These are phyloP conservation scores for Tulasnella sp. DNA, from an alignment of 768 basidiomycete genomes.

Conservation along the genomic window DNA sequence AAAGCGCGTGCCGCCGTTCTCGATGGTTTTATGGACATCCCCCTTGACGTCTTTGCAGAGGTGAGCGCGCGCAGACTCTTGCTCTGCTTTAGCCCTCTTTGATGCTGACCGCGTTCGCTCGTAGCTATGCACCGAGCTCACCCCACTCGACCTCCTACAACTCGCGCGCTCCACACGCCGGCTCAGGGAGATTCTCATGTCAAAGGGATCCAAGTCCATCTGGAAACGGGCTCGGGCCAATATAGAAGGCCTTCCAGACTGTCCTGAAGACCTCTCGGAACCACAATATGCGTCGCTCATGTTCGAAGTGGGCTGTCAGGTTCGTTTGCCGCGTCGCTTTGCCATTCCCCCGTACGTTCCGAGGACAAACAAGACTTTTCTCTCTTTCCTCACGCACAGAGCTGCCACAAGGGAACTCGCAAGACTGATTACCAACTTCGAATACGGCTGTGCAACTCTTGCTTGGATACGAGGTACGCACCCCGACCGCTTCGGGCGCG, in stretches of 20 bases:
- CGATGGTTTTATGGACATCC: constrained; percentile 20
- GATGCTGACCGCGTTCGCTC: neutral
- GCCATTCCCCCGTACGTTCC: neutral
- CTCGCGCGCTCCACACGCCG: constrained; percentile 11
- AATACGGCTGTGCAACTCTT: neutral
- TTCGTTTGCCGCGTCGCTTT: neutral
- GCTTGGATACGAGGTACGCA: constrained; percentile 5
- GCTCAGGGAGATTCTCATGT: constrained; percentile 11
- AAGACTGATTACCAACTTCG: neutral
- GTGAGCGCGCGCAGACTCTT: neutral
- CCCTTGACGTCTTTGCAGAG: constrained; percentile 22
- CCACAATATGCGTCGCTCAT: constrained; percentile 17
- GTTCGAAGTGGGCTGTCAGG: constrained; percentile 11
- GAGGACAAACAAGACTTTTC: neutral
- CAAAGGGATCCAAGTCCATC: neutral
- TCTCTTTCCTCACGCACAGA: neutral
- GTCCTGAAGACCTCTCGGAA: constrained; percentile 19
- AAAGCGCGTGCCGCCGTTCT: constrained; percentile 9
- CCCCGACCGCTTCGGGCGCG: neutral
- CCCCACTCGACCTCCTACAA: constrained; percentile 16
- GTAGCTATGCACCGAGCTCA: constrained; percentile 12
- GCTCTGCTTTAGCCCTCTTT: neutral
- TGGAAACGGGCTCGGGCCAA: constrained; percentile 12
- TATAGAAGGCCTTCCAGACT: constrained; percentile 11
- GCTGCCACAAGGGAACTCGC: neutral